phyloP scores from a whole-genome alignment of 495 filamentous ascomycete species.

The Neurospora africana region DNA sequence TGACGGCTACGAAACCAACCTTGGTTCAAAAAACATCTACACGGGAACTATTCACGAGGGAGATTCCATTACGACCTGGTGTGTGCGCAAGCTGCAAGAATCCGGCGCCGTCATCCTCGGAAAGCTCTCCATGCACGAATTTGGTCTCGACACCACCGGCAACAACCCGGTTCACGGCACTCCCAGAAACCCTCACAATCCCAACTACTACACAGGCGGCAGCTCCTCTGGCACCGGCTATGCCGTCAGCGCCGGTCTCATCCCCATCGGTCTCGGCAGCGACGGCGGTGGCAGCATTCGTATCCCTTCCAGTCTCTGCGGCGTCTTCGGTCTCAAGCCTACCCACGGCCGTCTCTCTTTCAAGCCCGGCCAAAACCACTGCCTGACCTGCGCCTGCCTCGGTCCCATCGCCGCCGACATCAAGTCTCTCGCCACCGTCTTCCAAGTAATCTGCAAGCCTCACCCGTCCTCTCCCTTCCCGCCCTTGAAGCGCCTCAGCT shows the following conservation, averaged over 20 bases:
- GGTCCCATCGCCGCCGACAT: constrained; percentile 70
- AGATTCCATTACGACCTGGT: constrained; percentile 46
- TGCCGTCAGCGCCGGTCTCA: constrained; percentile 57
- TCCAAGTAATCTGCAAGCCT: constrained; percentile 59
- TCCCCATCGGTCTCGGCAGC: constrained; percentile 70
- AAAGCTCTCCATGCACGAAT: constrained; percentile 78
- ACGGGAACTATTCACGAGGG: constrained; percentile 35
- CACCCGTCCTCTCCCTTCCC: constrained; percentile 49
- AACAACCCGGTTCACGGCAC: constrained; percentile 75
- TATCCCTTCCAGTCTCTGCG: constrained; percentile 68
- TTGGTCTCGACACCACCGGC: constrained; percentile 70
- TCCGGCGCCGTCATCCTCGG: constrained; percentile 67
- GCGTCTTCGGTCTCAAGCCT: constrained; percentile 74
- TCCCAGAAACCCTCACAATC: constrained; percentile 66
- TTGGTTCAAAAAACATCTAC: constrained; percentile 42
- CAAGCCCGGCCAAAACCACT: constrained; percentile 48
- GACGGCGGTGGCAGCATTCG: constrained; percentile 79
- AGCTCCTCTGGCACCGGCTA: constrained; percentile 75
- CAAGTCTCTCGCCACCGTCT: constrained; percentile 60
- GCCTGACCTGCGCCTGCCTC: constrained; percentile 48
- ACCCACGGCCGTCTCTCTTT: constrained; percentile 61
- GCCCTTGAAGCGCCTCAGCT: constrained; percentile 9
- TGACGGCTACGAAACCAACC: constrained; percentile 55
- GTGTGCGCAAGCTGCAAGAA: constrained; percentile 58
- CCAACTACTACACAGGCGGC: constrained; percentile 68